A percentile compares a stretch with the other conserved stretches of the same genome.
Conservation (phyloP, 176 grass and related monocot genomes). For the sorghum (Sorghum bicolor) region Sorghum_bicolor_NCBIv3 NC_012876.2:484001-484500, state of each 20-base stretch:
- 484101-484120: conserved; percentile 54
- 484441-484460: not conserved
- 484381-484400: not conserved
- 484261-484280: conserved; percentile 86
- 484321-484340: conserved; percentile 81
- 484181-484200: conserved; percentile 76
- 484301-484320: conserved; percentile 84
- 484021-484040: conserved; percentile 72
- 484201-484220: conserved; percentile 57
- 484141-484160: conserved; percentile 73
- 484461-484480: not conserved
- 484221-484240: conserved; percentile 36
- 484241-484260: conserved; percentile 38
- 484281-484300: conserved; percentile 70
- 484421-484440: too few species aligned
- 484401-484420: too few species aligned
- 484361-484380: conserved; percentile 45
- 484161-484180: conserved; percentile 24
- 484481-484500: not conserved
- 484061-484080: too few species aligned
- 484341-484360: conserved; percentile 55
- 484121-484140: conserved; percentile 63
- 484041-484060: conserved; percentile 41
- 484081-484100: not conserved
- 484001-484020: conserved; percentile 63